These are phyloP conservation scores for Malus orientalis DNA, from an alignment of 306 rosid genomes.

Conservation along the genomic window DNA sequence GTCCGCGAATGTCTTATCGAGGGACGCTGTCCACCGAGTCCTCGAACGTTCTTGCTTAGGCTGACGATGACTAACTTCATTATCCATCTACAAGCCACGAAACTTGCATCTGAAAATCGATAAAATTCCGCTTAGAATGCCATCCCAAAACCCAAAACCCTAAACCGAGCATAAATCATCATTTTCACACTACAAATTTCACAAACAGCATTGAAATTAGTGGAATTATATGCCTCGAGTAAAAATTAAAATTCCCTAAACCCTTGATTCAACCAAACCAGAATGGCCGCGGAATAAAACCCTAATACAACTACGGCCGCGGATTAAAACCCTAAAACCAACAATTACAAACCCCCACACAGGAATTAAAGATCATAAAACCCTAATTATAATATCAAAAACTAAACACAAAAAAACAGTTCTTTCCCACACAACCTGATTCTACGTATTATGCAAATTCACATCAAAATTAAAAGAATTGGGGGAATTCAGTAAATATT, in stretches of 20 bases:
- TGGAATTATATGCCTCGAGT: background rate
- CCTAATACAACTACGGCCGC: background rate
- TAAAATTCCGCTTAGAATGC: background rate
- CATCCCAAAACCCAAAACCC: background rate
- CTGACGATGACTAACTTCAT: constrained; percentile 34
- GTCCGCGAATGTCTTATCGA: constrained; percentile 82
- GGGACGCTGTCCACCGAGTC: constrained; percentile 89
- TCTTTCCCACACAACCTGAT: background rate
- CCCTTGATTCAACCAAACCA: background rate
- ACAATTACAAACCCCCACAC: background rate
- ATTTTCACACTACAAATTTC: background rate
- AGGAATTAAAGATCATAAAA: background rate
- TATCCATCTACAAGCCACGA: constrained; percentile 46
- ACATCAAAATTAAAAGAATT: background rate
- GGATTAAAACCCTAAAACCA: background rate
- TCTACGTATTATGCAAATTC: background rate
- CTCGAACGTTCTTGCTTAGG: constrained; percentile 77
- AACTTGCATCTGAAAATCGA: constrained; percentile 13
- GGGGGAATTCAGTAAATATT: background rate
- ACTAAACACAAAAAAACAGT: background rate
- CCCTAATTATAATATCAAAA: background rate
- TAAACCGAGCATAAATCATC: background rate
- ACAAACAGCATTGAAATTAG: background rate
- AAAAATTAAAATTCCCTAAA: background rate
- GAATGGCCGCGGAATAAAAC: background rate